Evolutionary conservation across 768 basidiomycete species (phyloP).

Genomic region (Russula virescens): DNA sequence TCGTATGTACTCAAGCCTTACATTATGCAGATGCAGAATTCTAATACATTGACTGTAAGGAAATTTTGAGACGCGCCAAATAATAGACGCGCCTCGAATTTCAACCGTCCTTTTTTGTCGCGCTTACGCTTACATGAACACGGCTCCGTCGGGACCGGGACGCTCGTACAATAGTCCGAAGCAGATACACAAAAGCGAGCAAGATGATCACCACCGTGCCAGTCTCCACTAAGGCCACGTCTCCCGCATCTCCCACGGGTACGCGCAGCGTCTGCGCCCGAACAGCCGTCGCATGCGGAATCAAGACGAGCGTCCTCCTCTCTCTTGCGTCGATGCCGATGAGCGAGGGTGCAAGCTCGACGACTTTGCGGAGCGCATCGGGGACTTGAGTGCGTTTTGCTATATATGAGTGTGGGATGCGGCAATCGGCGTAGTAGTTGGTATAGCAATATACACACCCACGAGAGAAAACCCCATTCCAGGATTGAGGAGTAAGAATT

Average conservation of each 20-base stretch:
- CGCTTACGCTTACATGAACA: neutral
- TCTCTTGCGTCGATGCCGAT: neutral
- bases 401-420: neutral
- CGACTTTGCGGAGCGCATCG: neutral
- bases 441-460: neutral
- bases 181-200: conserved; percentile 1
- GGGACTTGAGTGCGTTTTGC: neutral
- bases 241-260: conserved; percentile 4
- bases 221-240: conserved; percentile 11
- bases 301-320: neutral
- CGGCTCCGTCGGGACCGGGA: neutral
- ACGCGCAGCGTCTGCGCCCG: conserved; percentile 11
- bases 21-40: no score
- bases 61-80: no score
- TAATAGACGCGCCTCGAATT: no score
- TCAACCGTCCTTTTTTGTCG: neutral
- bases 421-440: no score
- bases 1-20: no score
- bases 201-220: conserved; percentile 3
- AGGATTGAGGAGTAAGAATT: neutral
- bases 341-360: conserved; percentile 3
- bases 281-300: neutral
- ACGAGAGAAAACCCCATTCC: neutral
- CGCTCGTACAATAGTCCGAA: neutral
- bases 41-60: no score